phyloP scores from a whole-genome alignment of 179 eudicot genomes.

The Silene coronaria region DNA sequence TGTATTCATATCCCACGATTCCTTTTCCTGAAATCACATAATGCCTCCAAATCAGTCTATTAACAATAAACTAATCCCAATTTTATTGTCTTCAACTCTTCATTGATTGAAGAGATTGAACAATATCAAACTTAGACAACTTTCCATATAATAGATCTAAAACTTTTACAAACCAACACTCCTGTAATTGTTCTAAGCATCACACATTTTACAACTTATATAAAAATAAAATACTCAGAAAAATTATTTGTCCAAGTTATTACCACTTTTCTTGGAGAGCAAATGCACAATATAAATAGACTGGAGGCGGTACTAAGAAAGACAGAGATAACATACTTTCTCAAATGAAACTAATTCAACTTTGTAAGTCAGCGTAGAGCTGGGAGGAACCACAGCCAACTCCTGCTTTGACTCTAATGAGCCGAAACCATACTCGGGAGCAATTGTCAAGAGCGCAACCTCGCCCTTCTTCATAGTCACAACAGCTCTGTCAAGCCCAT shows the following conservation, averaged over 20 bases:
- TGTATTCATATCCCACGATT: conserved; percentile 34
- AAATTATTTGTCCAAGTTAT: background rate
- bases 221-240: too few relatives aligned
- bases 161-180: background rate
- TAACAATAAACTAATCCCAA: background rate
- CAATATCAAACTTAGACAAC: background rate
- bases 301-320: background rate
- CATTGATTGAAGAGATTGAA: background rate
- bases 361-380: conserved; percentile 27
- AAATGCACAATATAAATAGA: background rate
- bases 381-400: conserved; percentile 40
- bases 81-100: too few relatives aligned
- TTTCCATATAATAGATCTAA: background rate
- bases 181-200: background rate
- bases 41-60: background rate
- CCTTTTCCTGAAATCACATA: conserved; percentile 29
- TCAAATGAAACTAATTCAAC: conserved; percentile 66
- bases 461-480: conserved; percentile 57
- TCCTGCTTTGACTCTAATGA: conserved; percentile 36
- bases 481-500: conserved; percentile 48
- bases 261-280: background rate
- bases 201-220: background rate
- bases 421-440: conserved; percentile 55
- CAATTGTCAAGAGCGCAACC: conserved; percentile 38
- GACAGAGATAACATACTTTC: conserved; percentile 36